phyloP scores from a whole-genome alignment of 176 grass and related monocot genomes.

The Alloteropsis semialata region DNA sequence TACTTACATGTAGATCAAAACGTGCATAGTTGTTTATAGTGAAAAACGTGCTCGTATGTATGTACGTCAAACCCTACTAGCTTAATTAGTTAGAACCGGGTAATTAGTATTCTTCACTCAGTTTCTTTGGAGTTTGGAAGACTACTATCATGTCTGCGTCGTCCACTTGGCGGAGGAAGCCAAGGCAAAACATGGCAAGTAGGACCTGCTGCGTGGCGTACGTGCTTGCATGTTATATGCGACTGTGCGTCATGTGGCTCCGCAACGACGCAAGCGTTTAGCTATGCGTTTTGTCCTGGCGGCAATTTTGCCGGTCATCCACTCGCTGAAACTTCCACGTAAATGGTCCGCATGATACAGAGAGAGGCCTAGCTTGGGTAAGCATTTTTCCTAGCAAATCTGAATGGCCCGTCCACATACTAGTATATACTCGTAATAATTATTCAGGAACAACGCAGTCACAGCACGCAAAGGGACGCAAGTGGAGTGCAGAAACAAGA shows the following conservation, averaged over 20 bases:
- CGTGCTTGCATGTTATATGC: background rate
- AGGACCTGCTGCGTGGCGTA: conserved; percentile 6
- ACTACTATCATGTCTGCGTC: background rate
- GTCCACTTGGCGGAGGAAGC: background rate
- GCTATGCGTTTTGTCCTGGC: background rate
- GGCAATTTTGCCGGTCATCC: background rate
- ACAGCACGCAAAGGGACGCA: conserved; percentile 10
- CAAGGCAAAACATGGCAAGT: conserved; percentile 7
- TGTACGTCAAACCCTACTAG: background rate
- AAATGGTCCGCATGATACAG: background rate
- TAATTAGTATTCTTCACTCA: background rate
- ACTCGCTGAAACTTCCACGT: background rate
- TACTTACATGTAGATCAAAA: background rate
- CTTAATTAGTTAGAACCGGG: background rate
- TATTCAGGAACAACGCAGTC: background rate
- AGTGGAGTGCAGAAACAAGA: background rate
- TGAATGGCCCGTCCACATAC: background rate
- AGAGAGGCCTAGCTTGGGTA: background rate
- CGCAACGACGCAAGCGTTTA: background rate
- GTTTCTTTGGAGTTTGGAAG: background rate
- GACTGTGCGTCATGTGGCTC: conserved; percentile 4
- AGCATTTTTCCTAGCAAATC: background rate
- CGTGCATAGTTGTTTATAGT: background rate
- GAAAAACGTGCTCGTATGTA: background rate
- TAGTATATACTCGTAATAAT: too few relatives aligned